These are phyloP conservation scores for Hypoxylon sp. DNA, from an alignment of 2,329 filamentous ascomycete species.

Conservation along the genomic window DNA sequence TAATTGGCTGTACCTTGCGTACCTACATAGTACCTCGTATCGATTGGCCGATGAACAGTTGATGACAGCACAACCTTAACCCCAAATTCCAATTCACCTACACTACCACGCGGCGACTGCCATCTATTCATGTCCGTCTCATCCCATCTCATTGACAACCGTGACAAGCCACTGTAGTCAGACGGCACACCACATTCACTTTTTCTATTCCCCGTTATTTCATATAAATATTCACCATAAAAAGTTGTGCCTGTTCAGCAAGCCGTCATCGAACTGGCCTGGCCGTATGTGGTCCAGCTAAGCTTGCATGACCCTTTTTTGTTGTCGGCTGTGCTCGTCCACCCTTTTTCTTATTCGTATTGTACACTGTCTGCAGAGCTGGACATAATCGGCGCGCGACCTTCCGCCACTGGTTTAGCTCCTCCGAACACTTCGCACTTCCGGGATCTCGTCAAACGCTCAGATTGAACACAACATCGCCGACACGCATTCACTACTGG, in stretches of 20 bases:
- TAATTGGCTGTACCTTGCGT: slow-evolving; percentile 1
- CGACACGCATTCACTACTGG: slow-evolving; percentile 14
- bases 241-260: slow-evolving; percentile 3
- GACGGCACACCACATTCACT: slow-evolving; percentile 26
- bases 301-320: slow-evolving; percentile 24
- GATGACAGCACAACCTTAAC: slow-evolving; percentile 44
- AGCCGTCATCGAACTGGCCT: neutral
- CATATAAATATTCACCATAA: neutral
- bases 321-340: slow-evolving; percentile 22
- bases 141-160: slow-evolving; percentile 20
- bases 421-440: slow-evolving; percentile 24
- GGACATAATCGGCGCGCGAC: slow-evolving; percentile 39
- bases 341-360: slow-evolving; percentile 33
- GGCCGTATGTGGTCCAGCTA: slow-evolving; percentile 6
- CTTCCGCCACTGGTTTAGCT: slow-evolving; percentile 41
- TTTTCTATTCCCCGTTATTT: slow-evolving; percentile 16
- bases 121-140: slow-evolving; percentile 11
- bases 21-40: slow-evolving; percentile 14
- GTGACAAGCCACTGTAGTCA: slow-evolving; percentile 8
- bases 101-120: slow-evolving; percentile 12
- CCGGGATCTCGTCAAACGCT: slow-evolving; percentile 20
- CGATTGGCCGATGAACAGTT: slow-evolving; percentile 37
- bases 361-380: slow-evolving; percentile 19
- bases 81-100: slow-evolving; percentile 31
- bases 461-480: slow-evolving; percentile 30